Evolutionary conservation across 2,329 filamentous ascomycete species (phyloP), one percentile per base, ranked within the genome.

Genomic region (Metarhizium album): DNA sequence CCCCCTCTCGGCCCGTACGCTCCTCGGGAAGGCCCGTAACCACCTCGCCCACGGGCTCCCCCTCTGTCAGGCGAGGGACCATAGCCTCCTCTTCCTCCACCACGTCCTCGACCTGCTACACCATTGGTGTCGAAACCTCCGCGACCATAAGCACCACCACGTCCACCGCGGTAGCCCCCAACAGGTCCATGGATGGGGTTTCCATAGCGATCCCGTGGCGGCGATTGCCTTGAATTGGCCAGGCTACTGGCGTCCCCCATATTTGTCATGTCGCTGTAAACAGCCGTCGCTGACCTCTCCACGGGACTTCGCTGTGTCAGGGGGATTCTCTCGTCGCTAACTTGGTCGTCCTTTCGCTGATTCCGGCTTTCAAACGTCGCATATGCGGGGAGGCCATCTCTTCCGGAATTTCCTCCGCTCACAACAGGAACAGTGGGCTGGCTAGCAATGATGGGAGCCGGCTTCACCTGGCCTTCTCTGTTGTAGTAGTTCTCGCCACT

Each of bases 401-500:
- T 67, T 11, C 74, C 70, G 4, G 69, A 76, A 33, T 80, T 76
- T 40, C 74, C 73, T 43, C 77, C 76, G 61, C 77, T 77, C 22
- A 81, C 66, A 45, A 78, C 69, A 8, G 82, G 77, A 49, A 82
- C 69, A 20, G 80, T 80, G 7, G 82, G 78, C 55, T 84, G 76
- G 55, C 74, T 69, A 31, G 70, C 64, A 45, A 60, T 54, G 2
- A 69, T 65, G 3, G 69, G 65, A 38, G 68, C 60, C 35, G 74
- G 63, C 54, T 81, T 76, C 47, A 72, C 69, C 54, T 80, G 75
- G 37, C 72, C 76, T 67, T 85, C 80, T 53, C 84, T 78, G 60
- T 84, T 86, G 68, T 94, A 96, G 65, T 86, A 96, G 63, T 90
- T 93, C 61, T 93, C 83, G 27, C 91, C 91, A 64, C 87, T 97